Conservation (phyloP, 2,329 filamentous ascomycete species). For the Aspergillus eucalypticola region DNA sequence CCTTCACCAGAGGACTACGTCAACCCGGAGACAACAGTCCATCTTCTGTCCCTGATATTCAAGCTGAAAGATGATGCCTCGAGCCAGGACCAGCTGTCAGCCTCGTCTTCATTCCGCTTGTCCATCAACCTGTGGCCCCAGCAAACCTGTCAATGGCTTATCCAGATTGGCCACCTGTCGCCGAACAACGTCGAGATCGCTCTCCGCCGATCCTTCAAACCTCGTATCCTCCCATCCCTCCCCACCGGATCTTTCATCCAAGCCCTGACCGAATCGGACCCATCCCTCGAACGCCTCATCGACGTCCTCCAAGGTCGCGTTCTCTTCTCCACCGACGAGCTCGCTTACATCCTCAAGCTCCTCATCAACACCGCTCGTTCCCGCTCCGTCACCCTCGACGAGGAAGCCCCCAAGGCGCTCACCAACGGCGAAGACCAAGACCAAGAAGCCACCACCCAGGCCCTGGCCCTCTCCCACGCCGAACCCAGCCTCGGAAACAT, state of each 20-base stretch:
- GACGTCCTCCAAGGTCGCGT: constrained; percentile 39
- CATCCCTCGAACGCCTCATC: constrained; percentile 40
- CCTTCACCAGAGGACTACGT: constrained; percentile 31
- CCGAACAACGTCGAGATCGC: constrained; percentile 43
- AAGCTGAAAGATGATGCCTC: constrained; percentile 24
- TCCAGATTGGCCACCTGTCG: constrained; percentile 40
- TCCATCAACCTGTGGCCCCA: constrained; percentile 39
- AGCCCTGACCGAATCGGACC: constrained; percentile 43
- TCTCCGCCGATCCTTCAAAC: constrained; percentile 36
- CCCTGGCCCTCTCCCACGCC: constrained; percentile 15
- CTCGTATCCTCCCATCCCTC: constrained; percentile 39
- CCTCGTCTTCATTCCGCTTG: constrained; percentile 30
- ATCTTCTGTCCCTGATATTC: constrained; percentile 44
- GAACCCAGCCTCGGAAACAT: constrained; percentile 33
- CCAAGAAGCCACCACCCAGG: constrained; percentile 19
- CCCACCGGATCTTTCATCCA: constrained; percentile 41
- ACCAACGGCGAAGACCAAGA: constrained; percentile 28
- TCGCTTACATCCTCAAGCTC: constrained; percentile 41
- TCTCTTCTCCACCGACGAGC: constrained; percentile 40
- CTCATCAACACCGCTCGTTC: constrained; percentile 43
- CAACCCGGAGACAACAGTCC: constrained; percentile 39
- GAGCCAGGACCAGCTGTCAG: constrained; percentile 25
- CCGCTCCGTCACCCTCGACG: constrained; percentile 34
- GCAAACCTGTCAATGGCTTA: constrained; percentile 45
- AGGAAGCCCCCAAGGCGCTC: constrained; percentile 32